phyloP scores from a whole-genome alignment of 345 rosid genomes.

The Geranium brycei region DNA sequence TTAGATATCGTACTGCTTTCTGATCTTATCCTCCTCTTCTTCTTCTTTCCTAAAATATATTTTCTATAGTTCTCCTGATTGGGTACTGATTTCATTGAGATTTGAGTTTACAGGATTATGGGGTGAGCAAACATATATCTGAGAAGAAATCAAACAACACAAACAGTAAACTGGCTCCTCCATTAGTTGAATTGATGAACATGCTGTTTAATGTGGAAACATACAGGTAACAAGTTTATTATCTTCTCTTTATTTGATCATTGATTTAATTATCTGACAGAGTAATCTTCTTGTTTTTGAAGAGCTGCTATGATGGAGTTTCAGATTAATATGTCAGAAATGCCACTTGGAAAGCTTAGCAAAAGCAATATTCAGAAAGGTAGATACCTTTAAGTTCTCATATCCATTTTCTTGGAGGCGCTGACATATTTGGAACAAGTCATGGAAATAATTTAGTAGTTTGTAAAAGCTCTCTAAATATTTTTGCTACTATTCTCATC shows the following conservation, averaged over 20 bases:
- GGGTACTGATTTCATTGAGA: not conserved
- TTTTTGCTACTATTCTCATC: slow-evolving; percentile 10
- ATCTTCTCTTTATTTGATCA: slow-evolving; percentile 9
- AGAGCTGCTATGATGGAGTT: slow-evolving; percentile 99
- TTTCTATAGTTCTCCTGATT: not conserved
- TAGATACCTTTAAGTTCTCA: slow-evolving; percentile 10
- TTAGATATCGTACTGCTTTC: slow-evolving; percentile 63
- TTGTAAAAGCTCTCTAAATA: not conserved
- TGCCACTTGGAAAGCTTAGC: slow-evolving; percentile 97
- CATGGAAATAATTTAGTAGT: slow-evolving; percentile 1
- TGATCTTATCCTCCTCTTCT: not conserved
- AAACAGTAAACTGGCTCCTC: slow-evolving; percentile 55
- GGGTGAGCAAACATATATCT: slow-evolving; percentile 54
- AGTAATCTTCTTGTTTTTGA: slow-evolving; percentile 9
- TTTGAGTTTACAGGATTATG: slow-evolving; percentile 58
- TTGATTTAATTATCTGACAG: slow-evolving; percentile 11
- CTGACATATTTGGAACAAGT: not conserved
- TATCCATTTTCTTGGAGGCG: not conserved
- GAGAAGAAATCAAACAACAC: slow-evolving; percentile 28
- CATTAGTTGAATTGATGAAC: slow-evolving; percentile 65
- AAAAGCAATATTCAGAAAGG: slow-evolving; percentile 80
- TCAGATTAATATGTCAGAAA: slow-evolving; percentile 91
- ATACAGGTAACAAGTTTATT: slow-evolving; percentile 36
- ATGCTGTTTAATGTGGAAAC: slow-evolving; percentile 89
- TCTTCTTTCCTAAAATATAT: not conserved